Conservation (phyloP, 768 basidiomycete species). For the Boletus eberwhitei region DNA sequence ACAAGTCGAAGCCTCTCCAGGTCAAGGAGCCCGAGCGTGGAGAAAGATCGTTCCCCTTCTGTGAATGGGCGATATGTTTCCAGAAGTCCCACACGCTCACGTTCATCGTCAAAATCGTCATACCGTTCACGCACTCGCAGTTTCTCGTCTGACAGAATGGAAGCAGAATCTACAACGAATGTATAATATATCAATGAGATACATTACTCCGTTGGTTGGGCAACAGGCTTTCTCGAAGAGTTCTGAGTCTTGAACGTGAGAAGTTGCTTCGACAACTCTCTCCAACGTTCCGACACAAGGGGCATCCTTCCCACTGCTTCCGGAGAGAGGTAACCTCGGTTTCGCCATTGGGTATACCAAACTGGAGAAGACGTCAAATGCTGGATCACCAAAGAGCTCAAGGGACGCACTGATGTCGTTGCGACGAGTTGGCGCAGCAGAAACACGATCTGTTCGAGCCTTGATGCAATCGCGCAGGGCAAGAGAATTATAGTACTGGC, state of each 20-base stretch:
- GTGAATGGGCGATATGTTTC: conserved; percentile 60
- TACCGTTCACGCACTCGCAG: conserved; percentile 58
- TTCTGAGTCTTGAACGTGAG: conserved; percentile 44
- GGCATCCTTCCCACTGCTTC: conserved; percentile 57
- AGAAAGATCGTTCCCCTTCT: conserved; percentile 36
- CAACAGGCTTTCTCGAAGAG: conserved; percentile 28
- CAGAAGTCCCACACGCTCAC: conserved; percentile 51
- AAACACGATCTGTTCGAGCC: conserved; percentile 62
- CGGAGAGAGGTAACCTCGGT: conserved; percentile 73
- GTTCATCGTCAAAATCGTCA: conserved; percentile 41
- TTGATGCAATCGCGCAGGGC: conserved; percentile 78
- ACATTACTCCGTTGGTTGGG: conserved; percentile 21
- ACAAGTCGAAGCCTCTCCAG: conserved; percentile 26
- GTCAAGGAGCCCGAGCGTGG: conserved; percentile 24
- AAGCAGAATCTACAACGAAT: conserved; percentile 28
- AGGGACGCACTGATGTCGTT: conserved; percentile 71
- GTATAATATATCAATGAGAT: conserved; percentile 11
- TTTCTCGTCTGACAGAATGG: conserved; percentile 56
- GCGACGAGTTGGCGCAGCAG: conserved; percentile 82
- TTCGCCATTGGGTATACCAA: conserved; percentile 73
- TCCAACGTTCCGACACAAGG: conserved; percentile 70
- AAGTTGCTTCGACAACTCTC: conserved; percentile 57
- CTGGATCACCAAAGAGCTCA: background rate
- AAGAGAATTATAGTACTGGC: conserved; percentile 88
- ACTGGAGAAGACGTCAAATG: conserved; percentile 38